These are phyloP conservation scores for Volvox reticuliferus DNA, from an alignment of 139 green algal species.

Conservation along the genomic window DNA sequence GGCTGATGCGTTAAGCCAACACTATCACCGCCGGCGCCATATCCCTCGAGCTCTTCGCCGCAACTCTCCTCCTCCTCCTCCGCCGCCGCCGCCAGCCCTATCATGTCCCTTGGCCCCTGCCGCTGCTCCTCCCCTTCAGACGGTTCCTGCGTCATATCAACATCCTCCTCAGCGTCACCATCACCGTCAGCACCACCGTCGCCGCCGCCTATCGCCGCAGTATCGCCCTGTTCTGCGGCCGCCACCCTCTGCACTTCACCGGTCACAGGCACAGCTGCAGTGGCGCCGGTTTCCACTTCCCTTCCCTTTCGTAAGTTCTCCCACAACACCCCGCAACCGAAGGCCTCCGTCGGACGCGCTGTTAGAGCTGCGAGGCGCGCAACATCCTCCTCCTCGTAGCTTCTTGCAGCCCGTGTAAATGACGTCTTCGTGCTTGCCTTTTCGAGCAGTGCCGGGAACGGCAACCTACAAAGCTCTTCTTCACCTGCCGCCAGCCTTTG, in stretches of 20 bases:
- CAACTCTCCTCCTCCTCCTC: not conserved
- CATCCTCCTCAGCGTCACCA: not conserved
- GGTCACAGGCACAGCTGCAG: too few relatives aligned
- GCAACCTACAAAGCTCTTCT: not conserved
- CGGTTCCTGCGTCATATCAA: conserved; percentile 29
- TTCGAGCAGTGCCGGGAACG: not conserved
- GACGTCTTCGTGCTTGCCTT: too few relatives aligned
- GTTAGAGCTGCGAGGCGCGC: too few relatives aligned
- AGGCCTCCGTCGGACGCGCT: too few relatives aligned
- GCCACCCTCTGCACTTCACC: too few relatives aligned
- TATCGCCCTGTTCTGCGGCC: too few relatives aligned
- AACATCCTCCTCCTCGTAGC: too few relatives aligned
- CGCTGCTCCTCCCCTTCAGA: not conserved
- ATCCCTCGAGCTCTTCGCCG: not conserved
- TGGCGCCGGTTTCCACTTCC: too few relatives aligned
- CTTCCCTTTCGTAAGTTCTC: too few relatives aligned
- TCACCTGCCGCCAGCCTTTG: not conserved
- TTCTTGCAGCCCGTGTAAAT: too few relatives aligned
- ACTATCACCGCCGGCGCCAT: not conserved
- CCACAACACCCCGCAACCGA: too few relatives aligned
- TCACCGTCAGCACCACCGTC: not conserved
- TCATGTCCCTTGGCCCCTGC: not conserved
- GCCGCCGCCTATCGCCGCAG: not conserved
- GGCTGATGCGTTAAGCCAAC: not conserved
- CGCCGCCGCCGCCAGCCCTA: too few relatives aligned